Base-by-base conservation (phyloP, 805 yeast species). In the Lipomyces japonicus region DNA sequence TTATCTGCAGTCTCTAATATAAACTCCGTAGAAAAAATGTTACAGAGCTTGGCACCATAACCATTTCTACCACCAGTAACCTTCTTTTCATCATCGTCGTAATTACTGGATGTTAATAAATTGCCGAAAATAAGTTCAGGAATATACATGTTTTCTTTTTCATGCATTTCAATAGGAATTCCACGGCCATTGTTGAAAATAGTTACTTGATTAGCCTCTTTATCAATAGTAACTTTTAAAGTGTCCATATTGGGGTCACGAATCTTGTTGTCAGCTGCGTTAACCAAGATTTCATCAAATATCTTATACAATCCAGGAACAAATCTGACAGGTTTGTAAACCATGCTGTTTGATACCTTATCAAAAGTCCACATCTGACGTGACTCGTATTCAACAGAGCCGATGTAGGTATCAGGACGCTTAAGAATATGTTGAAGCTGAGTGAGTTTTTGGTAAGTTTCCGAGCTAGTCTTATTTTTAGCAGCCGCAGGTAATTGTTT, bases 1-100 rank as follows among this genome's bases (percentile, higher is more conserved):
- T 80, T 76, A 68, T 93, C 96, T 18, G 95, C 91, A 4, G 98
- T 93, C 66, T 89, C 96, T 25, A 93, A 76, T 12, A 74, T 77
- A 65, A 93, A 93, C 62, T 84, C 83, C 3, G 89, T 85, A 23
- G 96, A 88, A 68, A 91, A 93, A 55, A 93, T 93, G 68, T 93
- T 93, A 79, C 98, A 93, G 48, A 93, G 69, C 64, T 93, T 93
- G 42, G 98, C 98, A 69, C 98, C 98, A 65, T 82, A 93, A 57
- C 98, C 98, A 66, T 93, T 93, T 74, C 98, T 81, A 68, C 98
- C 98, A 73, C 98, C 98, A 1, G 95, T 87, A 30, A 93, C 97
- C 68, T 93, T 93, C 69, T 87, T 86, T 64, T 93, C 86, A 57
- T 91, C 80, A 67, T 93, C 98, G 67, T 93, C 96, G 67, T 93